phyloP scores from a whole-genome alignment of 208 protist species.

The Polymyxa betae region DNA sequence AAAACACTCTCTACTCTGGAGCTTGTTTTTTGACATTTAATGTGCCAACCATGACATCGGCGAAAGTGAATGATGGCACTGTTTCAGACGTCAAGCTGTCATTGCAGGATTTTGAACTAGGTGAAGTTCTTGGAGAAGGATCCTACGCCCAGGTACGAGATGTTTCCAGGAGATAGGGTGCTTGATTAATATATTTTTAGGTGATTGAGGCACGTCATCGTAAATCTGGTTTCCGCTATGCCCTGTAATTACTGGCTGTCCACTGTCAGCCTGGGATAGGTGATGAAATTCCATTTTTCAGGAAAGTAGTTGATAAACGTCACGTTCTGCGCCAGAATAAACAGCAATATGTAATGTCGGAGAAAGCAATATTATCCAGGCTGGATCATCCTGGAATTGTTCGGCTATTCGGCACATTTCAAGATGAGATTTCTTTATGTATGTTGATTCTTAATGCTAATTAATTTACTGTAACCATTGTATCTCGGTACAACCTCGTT shows the following conservation, averaged over 20 bases:
- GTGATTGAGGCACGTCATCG: neutral
- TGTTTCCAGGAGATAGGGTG: neutral
- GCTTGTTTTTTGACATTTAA: too few relatives aligned
- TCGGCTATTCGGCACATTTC: constrained; percentile 19
- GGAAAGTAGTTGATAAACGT: constrained; percentile 5
- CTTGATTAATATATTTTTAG: neutral
- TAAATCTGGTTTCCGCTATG: neutral
- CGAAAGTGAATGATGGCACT: too few relatives aligned
- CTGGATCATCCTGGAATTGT: constrained; percentile 35
- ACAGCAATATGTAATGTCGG: constrained; percentile 13
- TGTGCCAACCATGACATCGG: too few relatives aligned
- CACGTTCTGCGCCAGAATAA: constrained; percentile 6
- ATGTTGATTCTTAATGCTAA: too few relatives aligned
- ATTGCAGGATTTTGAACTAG: neutral
- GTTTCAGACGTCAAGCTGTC: too few relatives aligned
- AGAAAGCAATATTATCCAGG: constrained; percentile 24
- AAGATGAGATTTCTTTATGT: neutral
- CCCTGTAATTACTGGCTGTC: neutral
- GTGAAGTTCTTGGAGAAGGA: neutral
- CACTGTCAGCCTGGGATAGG: neutral
- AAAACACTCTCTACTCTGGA: too few relatives aligned
- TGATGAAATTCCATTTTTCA: neutral
- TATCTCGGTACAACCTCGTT: too few relatives aligned
- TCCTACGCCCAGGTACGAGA: neutral
- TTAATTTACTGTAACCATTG: too few relatives aligned